A percentile compares a stretch with the other conserved stretches of the same genome.
These are phyloP conservation scores for Sideroxylon spinosum DNA, from an alignment of 179 eudicot species.

Conservation along the genomic window DNA sequence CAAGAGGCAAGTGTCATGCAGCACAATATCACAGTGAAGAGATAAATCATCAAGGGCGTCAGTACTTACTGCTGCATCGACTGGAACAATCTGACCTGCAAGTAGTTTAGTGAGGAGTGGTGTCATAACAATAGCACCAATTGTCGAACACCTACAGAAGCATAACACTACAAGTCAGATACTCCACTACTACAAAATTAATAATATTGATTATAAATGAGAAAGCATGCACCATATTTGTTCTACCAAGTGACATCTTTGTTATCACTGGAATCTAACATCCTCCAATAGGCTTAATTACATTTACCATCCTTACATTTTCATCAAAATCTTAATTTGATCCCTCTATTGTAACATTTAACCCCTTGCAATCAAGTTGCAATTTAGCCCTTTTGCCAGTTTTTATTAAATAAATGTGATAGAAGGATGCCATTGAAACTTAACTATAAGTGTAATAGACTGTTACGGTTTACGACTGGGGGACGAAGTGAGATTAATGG, in stretches of 20 bases:
- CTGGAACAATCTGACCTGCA: conserved; percentile 98
- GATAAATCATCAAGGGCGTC: conserved; percentile 6
- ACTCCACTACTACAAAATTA: neutral
- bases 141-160: conserved; percentile 73
- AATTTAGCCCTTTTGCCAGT: too few species aligned
- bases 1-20: neutral
- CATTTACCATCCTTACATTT: too few species aligned
- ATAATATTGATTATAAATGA: neutral
- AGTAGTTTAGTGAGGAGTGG: conserved; percentile 96
- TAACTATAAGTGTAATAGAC: neutral
- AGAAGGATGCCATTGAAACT: too few species aligned
- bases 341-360: too few species aligned
- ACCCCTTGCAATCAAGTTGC: too few species aligned
- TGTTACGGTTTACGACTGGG: too few species aligned
- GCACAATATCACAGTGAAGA: neutral
- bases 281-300: too few species aligned
- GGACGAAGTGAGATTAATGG: too few species aligned
- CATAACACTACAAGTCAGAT: conserved; percentile 10
- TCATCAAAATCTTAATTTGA: too few species aligned
- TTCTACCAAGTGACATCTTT: neutral
- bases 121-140: conserved; percentile 97
- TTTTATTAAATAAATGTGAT: too few species aligned
- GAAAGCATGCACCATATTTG: neutral
- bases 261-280: neutral
- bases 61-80: conserved; percentile 89